Evolutionary conservation across 169 alveolate species (phyloP), one percentile per base, ranked within the genome.

Genomic region (Cryptosporidium meleagridis): DNA sequence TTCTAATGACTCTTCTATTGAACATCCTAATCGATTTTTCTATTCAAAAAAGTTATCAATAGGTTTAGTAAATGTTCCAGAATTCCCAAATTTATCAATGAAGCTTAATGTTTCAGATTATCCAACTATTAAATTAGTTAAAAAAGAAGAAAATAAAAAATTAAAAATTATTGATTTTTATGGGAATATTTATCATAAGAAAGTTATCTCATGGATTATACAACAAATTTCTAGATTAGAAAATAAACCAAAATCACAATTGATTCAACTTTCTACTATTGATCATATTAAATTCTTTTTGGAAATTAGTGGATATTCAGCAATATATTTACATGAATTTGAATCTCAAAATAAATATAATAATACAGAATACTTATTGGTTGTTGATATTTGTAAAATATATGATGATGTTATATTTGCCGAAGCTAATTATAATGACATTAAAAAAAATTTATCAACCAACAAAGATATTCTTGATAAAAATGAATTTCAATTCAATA

Each of bases 61-160:
- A 18, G 89, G 89, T 26, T 53, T 80, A 12, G 89, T 80, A 26
- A 65, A 51, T 44, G 75, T 80, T 21, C 75, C 89, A n/a, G 75
- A 80, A 31, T 65, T 59, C 52, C 73, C 89, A 33, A 65, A 65
- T 41, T n/a, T 80, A 26, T 14, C 75, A 41, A 65, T 59, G 52
- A 80, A 48, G 39, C 44, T 80, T 18, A 62, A 62, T 80, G 89
- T 80, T 80, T 62, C 33, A 4, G 89, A 80, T 48, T 80, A 80
- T 59, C 89, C 89, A 80, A 44, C 65, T 1, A 80, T 80, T 31
- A 80, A 80, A 48, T 44, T 80, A 29, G 65, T 70, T 10, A 45
- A 41, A n/a, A 48, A 59, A 37, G 70, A 48, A 23, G 55, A 62
- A n/a, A 52, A 73, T 55, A 37, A 18, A 39, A 62, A 59, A 29